Percentiles rank a stretch among this genome's conserved stretches.
phyloP scores from a whole-genome alignment of 441 rosid species.

The Jatropha podagrica region DNA sequence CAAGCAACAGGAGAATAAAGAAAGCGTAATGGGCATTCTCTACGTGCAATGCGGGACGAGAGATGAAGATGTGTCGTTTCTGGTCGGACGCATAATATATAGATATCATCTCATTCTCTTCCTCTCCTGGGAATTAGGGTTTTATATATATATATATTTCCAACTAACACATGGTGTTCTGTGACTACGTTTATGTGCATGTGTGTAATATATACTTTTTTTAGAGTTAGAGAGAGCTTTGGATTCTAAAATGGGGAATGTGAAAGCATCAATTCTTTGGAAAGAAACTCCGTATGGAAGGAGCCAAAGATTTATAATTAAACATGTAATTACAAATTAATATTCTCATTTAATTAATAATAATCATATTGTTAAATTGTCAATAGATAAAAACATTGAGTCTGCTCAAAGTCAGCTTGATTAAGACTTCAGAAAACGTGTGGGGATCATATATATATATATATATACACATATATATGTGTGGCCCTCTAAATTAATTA shows the following conservation, averaged over 20 bases:
- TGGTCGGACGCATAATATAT: slow-evolving; percentile 21
- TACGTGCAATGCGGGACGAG: not conserved
- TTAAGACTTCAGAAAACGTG: slow-evolving; percentile 20
- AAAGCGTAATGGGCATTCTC: not conserved
- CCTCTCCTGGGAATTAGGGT: slow-evolving; percentile 13
- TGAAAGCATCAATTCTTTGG: slow-evolving; percentile 45
- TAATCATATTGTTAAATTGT: not conserved
- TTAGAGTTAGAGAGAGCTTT: slow-evolving; percentile 34
- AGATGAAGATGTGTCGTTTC: slow-evolving; percentile 20
- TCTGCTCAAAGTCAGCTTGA: slow-evolving; percentile 30
- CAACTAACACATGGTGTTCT: slow-evolving; percentile 22
- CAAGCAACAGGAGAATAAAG: not conserved
- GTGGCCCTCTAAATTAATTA: not conserved
- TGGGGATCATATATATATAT: slow-evolving; percentile 13
- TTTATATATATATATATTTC: not conserved
- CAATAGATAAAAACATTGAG: not conserved
- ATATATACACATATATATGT: too few relatives aligned
- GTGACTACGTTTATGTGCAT: slow-evolving; percentile 16
- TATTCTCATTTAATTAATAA: not conserved
- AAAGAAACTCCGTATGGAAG: slow-evolving; percentile 53
- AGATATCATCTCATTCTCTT: slow-evolving; percentile 7
- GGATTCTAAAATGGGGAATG: slow-evolving; percentile 57
- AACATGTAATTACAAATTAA: slow-evolving; percentile 11
- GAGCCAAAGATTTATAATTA: slow-evolving; percentile 51
- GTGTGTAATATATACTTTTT: not conserved